Base-by-base conservation (phyloP, 2,329 filamentous ascomycete species). In the Aspergillus melleus region DNA sequence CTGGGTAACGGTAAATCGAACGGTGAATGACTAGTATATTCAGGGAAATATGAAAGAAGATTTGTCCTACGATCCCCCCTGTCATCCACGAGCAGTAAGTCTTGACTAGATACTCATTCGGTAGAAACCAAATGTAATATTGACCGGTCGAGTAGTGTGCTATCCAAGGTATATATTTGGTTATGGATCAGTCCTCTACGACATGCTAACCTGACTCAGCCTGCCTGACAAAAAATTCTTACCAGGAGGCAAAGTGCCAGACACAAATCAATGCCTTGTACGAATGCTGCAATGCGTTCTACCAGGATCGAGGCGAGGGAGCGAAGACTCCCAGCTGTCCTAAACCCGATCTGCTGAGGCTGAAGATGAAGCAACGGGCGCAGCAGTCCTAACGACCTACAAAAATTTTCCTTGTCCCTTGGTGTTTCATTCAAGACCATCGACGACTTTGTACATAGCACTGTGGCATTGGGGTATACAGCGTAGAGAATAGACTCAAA, bases 221-320 rank as follows among this genome's bases (percentile, higher is more conserved):
- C 68, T 99, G 95, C 72, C 81, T 99, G 63, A 86, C 86, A 51
- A 94, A 88, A 76, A 93, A 93, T 75, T 87, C 87, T 56, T 98
- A 90, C 80, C 86, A 96, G 61, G 92, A 98, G 77, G 86, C 86
- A 49, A 96, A 88, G 72, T 99, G 95, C 76, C 86, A 89, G 71
- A 75, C 79, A 19, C 81, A 92, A 70, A 85, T 99, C 58, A 88
- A 94, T 73, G 91, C 92, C 2, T 80, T 99, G 24, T 99, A 98
- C 76, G 89, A 95, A 68, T 99, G 95, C 78, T 99, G 95, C 77
- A 88, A 93, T 70, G 84, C 86, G 12, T 96, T 98, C 74, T 98
- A 99, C 77, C 80, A 88, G 68, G 83, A 85, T 59, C 85, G 90
- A 61, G 93, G 95, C 16, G 88, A 96, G 58, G 79, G 87, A 24